Base-by-base conservation (phyloP, 805 yeast species). In the Maudiozyma serrabonitensis region DNA sequence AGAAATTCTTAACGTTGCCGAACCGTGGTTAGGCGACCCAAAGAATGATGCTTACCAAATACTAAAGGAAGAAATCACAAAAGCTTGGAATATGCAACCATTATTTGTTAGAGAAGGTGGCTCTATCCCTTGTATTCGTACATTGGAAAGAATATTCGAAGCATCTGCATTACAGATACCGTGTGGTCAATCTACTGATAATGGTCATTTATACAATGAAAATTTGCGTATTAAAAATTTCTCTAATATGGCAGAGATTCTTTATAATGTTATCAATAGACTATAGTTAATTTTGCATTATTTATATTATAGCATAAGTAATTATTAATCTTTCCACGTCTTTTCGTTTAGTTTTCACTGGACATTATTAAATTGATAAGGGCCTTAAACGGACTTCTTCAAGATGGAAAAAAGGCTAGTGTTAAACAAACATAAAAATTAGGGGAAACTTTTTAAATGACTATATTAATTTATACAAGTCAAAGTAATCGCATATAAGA, bases 151-250 rank as follows among this genome's bases (percentile, higher is more conserved):
- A 64, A 71, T 76, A 12, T 86, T 91, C 56, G 67, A 75, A 47
- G 96, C 98, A 3, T 87, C 87, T 25, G 98, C 96, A 1, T 95
- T 91, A 0, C 98, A 93, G 66, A 78, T 93, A 34, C 98, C 99
- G 2, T 88, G 97, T 61, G 99, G 98, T 0, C 99, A 91, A 69
- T 78, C 91, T 1, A 80, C 93, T 41, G 98, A 93, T 64, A 87
- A 88, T 60, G 98, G 97, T 1, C 99, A 91, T 70, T 75, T 91
- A 58, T 81, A 83, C 60, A 84, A 93, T 61, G 99, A 91, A 67
- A 77, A 93, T 54, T 65, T 91, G 44, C 71, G 98, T 49, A 79
- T 91, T 23, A 71, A 81, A 38, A 91, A 91, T 61, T 73, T 90
- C 59, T 80, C 82, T 59, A 87, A 84, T 51, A 76, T 91, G 52